Evolutionary conservation across 1,284 basidiomycete genomes (phyloP).

Genomic region (Hemileia vastatrix): DNA sequence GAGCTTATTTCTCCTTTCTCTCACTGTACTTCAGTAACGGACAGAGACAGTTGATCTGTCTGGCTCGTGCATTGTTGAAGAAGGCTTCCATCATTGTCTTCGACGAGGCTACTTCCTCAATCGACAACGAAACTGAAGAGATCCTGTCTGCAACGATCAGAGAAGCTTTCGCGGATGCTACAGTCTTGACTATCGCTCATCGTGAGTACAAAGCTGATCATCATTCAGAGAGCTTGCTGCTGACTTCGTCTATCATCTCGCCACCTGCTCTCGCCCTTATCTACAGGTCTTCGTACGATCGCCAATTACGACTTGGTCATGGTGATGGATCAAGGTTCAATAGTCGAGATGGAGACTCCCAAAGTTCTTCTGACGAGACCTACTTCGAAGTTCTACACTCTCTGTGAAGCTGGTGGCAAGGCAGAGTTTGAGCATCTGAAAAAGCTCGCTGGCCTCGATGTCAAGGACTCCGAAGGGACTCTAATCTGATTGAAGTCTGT

Average conservation of each 20-base stretch:
- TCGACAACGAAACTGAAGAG: background rate
- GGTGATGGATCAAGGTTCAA: background rate
- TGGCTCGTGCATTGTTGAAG: background rate
- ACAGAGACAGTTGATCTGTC: too few species aligned
- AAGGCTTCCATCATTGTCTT: background rate
- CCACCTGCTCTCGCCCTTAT: background rate
- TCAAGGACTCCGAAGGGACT: background rate
- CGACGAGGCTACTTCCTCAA: constrained; percentile 1
- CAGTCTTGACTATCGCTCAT: constrained; percentile 1
- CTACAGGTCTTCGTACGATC: background rate
- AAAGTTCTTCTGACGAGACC: background rate
- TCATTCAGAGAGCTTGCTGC: background rate
- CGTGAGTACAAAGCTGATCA: background rate
- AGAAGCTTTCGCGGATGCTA: background rate
- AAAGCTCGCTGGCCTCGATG: background rate
- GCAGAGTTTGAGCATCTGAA: constrained; percentile 20
- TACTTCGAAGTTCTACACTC: background rate
- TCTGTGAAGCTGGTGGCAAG: background rate
- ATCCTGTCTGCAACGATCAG: background rate
- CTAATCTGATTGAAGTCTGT: too few species aligned
- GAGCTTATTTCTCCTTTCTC: constrained; percentile 21
- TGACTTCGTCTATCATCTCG: background rate
- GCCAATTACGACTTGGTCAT: background rate
- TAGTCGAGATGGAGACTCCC: background rate
- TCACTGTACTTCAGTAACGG: constrained; percentile 27